A percentile compares a stretch with the other conserved stretches of the same genome.
These are phyloP conservation scores for Hymenoscyphus linearis DNA, from an alignment of 2,329 filamentous ascomycete genomes.

Conservation along the genomic window DNA sequence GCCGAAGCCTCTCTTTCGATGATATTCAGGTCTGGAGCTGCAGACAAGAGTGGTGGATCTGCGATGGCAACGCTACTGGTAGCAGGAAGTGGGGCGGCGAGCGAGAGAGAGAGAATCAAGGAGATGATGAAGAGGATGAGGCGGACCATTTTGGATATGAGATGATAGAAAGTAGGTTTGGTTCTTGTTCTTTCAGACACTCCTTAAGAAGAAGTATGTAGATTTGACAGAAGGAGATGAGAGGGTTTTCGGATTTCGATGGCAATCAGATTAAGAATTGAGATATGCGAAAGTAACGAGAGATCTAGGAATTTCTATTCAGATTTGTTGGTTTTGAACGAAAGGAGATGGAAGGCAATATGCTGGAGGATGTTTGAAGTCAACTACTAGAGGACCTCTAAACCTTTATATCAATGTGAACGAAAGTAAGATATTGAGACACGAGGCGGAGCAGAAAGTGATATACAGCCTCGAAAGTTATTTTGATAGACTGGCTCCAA, in stretches of 20 bases:
- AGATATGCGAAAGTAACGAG: background rate
- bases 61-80: background rate
- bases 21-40: background rate
- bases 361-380: background rate
- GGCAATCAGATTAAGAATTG: background rate
- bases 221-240: background rate
- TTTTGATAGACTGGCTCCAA: background rate
- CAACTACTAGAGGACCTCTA: background rate
- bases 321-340: background rate
- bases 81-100: background rate
- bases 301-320: background rate
- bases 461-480: background rate
- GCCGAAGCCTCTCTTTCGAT: background rate
- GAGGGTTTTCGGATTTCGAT: too few relatives aligned
- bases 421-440: too few relatives aligned
- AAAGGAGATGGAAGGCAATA: background rate
- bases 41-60: background rate
- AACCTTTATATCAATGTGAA: too few relatives aligned
- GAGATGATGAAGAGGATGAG: background rate
- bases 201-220: background rate
- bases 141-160: background rate
- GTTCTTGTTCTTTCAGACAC: too few relatives aligned
- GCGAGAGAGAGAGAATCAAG: background rate
- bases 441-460: background rate
- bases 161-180: too few relatives aligned